Evolutionary conservation across 169 alveolate genomes (phyloP).

Genomic region (Theileria orientalis): DNA sequence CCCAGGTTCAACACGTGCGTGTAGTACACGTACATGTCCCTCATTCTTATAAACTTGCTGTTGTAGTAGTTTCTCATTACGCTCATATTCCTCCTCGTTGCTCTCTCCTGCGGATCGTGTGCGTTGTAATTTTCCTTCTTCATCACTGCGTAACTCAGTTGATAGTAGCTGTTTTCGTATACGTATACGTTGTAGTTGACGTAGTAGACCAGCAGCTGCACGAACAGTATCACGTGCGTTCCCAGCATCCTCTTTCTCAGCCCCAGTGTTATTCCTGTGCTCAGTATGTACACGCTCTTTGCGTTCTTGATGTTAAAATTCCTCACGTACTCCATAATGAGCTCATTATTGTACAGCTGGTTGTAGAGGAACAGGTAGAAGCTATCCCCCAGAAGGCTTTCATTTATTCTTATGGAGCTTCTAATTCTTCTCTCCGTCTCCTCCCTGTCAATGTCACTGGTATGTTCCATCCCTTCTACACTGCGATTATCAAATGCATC

Average conservation of each 20-base stretch:
- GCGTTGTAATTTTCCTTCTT: not conserved
- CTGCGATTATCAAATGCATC: not conserved
- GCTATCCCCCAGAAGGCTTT: conserved; percentile 3
- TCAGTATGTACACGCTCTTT: conserved; percentile 49
- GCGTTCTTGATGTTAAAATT: conserved; percentile 12
- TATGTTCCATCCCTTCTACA: not conserved
- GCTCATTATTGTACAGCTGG: conserved; percentile 33
- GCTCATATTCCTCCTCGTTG: conserved; percentile 2
- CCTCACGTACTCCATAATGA: conserved; percentile 26
- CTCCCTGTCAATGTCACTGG: not conserved
- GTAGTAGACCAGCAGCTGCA: conserved; percentile 38
- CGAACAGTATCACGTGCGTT: conserved; percentile 43
- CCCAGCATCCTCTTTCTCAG: conserved; percentile 51
- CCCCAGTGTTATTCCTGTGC: conserved; percentile 63
- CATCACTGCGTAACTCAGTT: not conserved
- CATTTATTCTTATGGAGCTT: conserved; percentile 9
- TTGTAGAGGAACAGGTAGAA: conserved; percentile 39
- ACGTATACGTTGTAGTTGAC: conserved; percentile 17
- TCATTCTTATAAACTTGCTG: not conserved
- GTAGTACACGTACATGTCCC: conserved; percentile 1
- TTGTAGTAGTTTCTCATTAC: conserved; percentile 7
- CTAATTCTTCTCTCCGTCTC: not conserved
- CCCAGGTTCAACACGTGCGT: not conserved
- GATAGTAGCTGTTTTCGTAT: conserved; percentile 28
- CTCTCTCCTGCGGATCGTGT: not conserved